Evolutionary conservation across 164 flowering plant genomes (phyloP).

Genomic region (Chimonanthus praecox): DNA sequence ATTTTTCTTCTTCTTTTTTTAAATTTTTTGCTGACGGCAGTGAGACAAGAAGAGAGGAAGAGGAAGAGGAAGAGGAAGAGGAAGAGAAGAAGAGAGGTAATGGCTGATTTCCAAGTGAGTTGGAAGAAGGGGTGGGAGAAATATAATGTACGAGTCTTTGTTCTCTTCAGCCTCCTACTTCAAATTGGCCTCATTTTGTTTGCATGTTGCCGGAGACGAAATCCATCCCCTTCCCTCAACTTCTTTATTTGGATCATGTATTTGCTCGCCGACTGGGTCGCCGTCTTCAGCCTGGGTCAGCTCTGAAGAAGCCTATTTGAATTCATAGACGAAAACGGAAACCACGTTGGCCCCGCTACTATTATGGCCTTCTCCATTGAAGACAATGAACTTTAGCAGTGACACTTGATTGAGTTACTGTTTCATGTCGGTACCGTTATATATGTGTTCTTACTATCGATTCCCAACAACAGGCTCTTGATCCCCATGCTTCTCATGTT

Average conservation of each 20-base stretch:
- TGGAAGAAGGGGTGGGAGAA: conserved; percentile 13
- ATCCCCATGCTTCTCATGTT: conserved; percentile 32
- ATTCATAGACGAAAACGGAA: conserved; percentile 9
- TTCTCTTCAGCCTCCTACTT: conserved; percentile 22
- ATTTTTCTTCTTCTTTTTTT: too few relatives aligned
- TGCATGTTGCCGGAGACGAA: conserved; percentile 28
- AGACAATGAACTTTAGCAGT: conserved; percentile 49
- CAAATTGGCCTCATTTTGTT: conserved; percentile 20
- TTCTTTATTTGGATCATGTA: conserved; percentile 25
- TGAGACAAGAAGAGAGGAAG: too few relatives aligned
- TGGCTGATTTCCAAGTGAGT: neutral
- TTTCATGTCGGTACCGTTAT: conserved; percentile 22
- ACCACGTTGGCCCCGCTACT: conserved; percentile 64
- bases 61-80: too few relatives aligned
- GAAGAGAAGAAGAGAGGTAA: neutral
- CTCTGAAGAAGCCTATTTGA: conserved; percentile 22
- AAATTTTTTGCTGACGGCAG: too few relatives aligned
- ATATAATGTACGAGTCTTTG: conserved; percentile 28
- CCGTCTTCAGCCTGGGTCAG: conserved; percentile 35
- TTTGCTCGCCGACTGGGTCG: conserved; percentile 44
- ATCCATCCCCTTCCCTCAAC: neutral
- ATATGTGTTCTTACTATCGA: conserved; percentile 29
- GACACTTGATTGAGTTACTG: conserved; percentile 34
- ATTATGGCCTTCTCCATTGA: conserved; percentile 55
- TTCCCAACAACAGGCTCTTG: conserved; percentile 19